Evolutionary conservation across 108 stramenopile species (phyloP), one percentile per base, ranked within the genome.

Genomic region (Parietichytrium sp.): DNA sequence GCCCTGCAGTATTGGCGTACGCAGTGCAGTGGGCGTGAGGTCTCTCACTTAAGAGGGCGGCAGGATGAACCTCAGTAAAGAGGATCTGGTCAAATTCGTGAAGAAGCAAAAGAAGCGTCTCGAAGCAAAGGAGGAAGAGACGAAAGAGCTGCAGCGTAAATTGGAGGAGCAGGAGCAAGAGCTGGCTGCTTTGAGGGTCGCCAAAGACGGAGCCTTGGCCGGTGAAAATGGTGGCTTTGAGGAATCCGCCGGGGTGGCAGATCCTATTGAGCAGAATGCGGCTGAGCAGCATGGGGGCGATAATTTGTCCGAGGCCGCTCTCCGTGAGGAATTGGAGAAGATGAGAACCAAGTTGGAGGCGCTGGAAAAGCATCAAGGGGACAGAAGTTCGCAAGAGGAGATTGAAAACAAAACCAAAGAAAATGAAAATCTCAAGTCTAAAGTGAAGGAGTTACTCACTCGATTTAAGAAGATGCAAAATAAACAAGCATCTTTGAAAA

Each of bases 91-190:
- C 38, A 33, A 42, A 42, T 72, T 72, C 42, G 42, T 38, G 38
- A 72, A 72, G 61, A 72, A 72, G 61, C 36, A 72, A 25, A 25
- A 33, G 16, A 31, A 38, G 61, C 61, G 45, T 33, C 61, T 72
- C 13, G 45, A 72, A 42, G 61, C 61, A n/a, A 33, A 42, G 38
- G 61, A 72, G 61, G 61, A 72, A 42, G 61, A 72, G 42, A 42
- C 45, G 38, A 42, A 23, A 23, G 12, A 8, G 12, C 52, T 53
- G 52, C 52, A 53, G 52, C 27, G 27, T 6, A 7, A 29, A 7
- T 23, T 53, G 18, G 12, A 8, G 27, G 52, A 23, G 52, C 52
- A 27, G 27, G 52, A 53, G 52, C 52, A 53, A 29, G 52, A 8
- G 0, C 27, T 7, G 1, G 52, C 12, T 29, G n/a, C 8, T 8